Evolutionary conservation across 2,329 filamentous ascomycete genomes (phyloP).

Genomic region (Zymoseptoria pseudotritici): DNA sequence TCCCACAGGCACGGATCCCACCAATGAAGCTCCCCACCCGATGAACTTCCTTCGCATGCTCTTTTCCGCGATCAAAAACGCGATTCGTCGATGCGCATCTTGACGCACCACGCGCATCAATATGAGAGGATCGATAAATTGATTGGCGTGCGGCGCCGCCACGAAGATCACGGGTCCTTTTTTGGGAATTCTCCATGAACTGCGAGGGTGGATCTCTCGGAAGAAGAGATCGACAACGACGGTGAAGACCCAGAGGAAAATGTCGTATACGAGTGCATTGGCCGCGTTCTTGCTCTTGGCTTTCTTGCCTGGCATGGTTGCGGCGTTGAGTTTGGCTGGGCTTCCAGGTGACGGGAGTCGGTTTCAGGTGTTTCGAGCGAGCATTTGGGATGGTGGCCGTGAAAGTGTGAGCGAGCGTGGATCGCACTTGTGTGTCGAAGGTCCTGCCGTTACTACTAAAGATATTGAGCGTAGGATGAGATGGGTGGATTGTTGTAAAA

Average conservation of each 20-base stretch:
- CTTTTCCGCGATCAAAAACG: slow-evolving; percentile 90
- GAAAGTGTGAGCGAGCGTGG: background rate
- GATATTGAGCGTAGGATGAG: background rate
- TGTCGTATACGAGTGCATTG: slow-evolving; percentile 51
- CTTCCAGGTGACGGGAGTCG: background rate
- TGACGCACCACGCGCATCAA: slow-evolving; percentile 83
- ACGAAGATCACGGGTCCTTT: slow-evolving; percentile 89
- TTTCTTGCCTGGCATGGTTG: slow-evolving; percentile 8
- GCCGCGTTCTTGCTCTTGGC: slow-evolving; percentile 20
- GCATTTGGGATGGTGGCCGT: background rate
- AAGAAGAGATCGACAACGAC: slow-evolving; percentile 95
- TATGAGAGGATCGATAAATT: slow-evolving; percentile 94
- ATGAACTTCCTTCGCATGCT: slow-evolving; percentile 87
- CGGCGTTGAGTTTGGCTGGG: background rate
- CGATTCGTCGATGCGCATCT: slow-evolving; percentile 81
- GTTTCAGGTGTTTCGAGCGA: background rate
- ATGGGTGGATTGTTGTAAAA: background rate
- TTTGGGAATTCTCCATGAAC: slow-evolving; percentile 88
- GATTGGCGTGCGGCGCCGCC: slow-evolving; percentile 92
- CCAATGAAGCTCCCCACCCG: slow-evolving; percentile 73
- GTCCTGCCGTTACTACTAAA: background rate
- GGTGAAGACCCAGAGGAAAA: slow-evolving; percentile 68
- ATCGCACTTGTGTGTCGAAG: background rate
- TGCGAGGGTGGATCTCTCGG: slow-evolving; percentile 89
- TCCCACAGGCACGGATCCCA: slow-evolving; percentile 87